Base-by-base conservation (phyloP, 495 filamentous ascomycete species). In the Neurospora sp. region DNA sequence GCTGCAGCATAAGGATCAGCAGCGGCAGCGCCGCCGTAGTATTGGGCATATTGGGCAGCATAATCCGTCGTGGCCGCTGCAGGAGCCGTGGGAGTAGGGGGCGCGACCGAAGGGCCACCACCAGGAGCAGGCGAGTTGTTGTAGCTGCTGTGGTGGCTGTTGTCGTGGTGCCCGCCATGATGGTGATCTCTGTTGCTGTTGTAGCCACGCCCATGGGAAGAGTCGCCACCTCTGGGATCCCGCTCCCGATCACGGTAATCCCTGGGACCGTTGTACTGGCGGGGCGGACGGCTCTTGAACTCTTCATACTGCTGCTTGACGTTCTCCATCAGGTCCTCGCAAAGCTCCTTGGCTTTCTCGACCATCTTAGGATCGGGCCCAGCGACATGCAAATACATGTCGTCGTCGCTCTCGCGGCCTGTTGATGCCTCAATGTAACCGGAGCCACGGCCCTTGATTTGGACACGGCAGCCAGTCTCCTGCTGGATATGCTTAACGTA, bases 401-500 rank as follows among this genome's bases (percentile, higher is more conserved):
- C 86, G 76, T 99, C 96, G 65, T 99, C 95, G 74, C 93, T 97
- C 82, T 99, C 96, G 20, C 85, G 87, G 69, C 90, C 89, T 27
- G 94, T 94, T 39, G 89, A 89, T 18, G 89, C 89, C 78, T 99
- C 96, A 77, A 94, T 90, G 78, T 96, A 99, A 18, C 94, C 95
- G 44, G 96, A 98, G n/a, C 94, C 94, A 71, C 93, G 92, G 42
- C 96, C 96, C 77, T 98, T 99, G 82, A 99, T 98, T 79, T 98
- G 96, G 18, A 99, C 96, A 76, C 94, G 92, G 80, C 96, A 98
- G 65, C 91, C 86, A 39, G 96, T 98, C 80, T 96, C 93, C 78
- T 93, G 89, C 80, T 98, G 95, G 76, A 99, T 98, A 77, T 98
- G 93, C 81, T 99, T 99, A 53, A 99, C 96, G 77, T 98, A 97